phyloP scores from a whole-genome alignment of 129 eudicot genomes.

The Apium graveolens region DNA sequence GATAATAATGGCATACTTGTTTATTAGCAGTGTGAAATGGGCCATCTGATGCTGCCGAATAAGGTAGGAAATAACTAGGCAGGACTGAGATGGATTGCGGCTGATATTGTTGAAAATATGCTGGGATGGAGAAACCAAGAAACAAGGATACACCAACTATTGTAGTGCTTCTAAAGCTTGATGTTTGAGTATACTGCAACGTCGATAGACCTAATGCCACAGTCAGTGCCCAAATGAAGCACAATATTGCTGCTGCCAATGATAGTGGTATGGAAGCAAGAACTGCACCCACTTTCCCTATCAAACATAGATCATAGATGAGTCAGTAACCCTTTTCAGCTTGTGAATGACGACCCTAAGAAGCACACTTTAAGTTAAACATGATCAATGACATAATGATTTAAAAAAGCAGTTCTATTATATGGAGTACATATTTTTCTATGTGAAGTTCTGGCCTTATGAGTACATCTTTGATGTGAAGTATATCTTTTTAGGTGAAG shows the following conservation, averaged over 20 bases:
- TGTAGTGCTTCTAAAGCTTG: slow-evolving; percentile 63
- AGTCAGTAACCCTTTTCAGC: neutral
- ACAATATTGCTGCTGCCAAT: slow-evolving; percentile 77
- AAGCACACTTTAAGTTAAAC: neutral
- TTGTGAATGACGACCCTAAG: neutral
- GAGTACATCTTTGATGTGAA: neutral
- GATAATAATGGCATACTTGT: slow-evolving; percentile 28
- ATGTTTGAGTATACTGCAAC: slow-evolving; percentile 54
- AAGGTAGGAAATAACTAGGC: slow-evolving; percentile 77
- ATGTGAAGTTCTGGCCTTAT: neutral
- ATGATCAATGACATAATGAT: neutral
- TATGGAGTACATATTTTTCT: neutral
- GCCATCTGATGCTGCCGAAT: slow-evolving; percentile 87
- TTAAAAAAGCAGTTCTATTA: no score
- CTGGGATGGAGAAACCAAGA: slow-evolving; percentile 79
- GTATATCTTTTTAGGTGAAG: neutral
- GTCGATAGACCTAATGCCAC: slow-evolving; percentile 74
- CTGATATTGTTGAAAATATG: slow-evolving; percentile 80
- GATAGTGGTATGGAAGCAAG: slow-evolving; percentile 99
- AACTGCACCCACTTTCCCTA: slow-evolving; percentile 92
- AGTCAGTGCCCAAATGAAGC: slow-evolving; percentile 78
- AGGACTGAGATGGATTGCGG: slow-evolving; percentile 56
- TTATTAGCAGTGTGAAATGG: slow-evolving; percentile 34
- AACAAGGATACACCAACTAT: slow-evolving; percentile 85
- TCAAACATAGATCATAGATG: slow-evolving; percentile 5